Percentiles rank a stretch among this genome's conserved stretches.
Conservation (phyloP, 257 asterid genomes). For the Hygrophila difformis region DNA sequence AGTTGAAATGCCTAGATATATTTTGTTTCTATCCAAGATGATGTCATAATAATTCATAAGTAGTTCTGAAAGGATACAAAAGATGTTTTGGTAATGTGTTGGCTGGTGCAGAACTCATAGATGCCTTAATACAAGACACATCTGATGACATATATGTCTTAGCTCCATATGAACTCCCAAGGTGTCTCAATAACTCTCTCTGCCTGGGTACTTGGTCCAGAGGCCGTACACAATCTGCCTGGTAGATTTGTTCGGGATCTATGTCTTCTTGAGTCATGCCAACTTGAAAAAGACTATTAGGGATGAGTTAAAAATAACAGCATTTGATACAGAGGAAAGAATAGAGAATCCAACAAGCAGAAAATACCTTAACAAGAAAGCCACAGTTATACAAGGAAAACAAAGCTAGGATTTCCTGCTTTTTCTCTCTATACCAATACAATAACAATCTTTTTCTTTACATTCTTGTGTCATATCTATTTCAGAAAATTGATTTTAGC, state of each 20-base stretch:
- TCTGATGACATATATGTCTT: conserved; percentile 41
- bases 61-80: conserved; percentile 66
- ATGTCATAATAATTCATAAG: neutral
- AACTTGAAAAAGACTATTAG: conserved; percentile 41
- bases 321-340: neutral
- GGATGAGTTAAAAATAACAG: conserved; percentile 15
- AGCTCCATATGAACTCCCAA: conserved; percentile 36
- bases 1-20: conserved; percentile 10
- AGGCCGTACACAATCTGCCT: conserved; percentile 52
- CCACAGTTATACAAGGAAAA: neutral
- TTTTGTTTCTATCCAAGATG: conserved; percentile 5
- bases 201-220: conserved; percentile 26
- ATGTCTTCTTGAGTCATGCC: conserved; percentile 40
- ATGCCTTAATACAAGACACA: conserved; percentile 58
- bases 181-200: conserved; percentile 25
- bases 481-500: neutral
- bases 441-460: neutral
- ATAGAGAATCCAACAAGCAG: conserved; percentile 7
- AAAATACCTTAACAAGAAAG: conserved; percentile 4
- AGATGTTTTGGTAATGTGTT: conserved; percentile 31
- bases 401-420: conserved; percentile 6
- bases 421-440: neutral
- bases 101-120: conserved; percentile 21
- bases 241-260: conserved; percentile 21
- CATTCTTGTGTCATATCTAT: neutral